phyloP scores from a whole-genome alignment of 208 protist species.

The Pavlovales sp. region DNA sequence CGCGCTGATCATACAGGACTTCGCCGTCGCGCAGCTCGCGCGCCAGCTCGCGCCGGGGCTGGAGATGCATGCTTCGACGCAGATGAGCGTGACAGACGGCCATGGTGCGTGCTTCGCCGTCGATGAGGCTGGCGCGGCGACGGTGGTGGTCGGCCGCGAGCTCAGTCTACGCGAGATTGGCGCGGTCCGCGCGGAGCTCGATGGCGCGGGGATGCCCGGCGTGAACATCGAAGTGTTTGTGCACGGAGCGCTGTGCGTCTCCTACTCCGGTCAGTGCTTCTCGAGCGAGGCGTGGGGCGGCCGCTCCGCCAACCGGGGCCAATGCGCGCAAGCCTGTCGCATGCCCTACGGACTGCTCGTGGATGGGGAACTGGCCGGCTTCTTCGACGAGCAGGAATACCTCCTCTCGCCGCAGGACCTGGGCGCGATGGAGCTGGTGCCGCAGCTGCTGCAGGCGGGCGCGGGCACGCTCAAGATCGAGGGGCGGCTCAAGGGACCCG shows the following conservation, averaged over 20 bases:
- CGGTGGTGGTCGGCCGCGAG: constrained; percentile 49
- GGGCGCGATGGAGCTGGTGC: constrained; percentile 30
- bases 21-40: neutral
- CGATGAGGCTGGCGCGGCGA: neutral
- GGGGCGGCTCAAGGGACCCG: constrained; percentile 45
- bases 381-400: constrained; percentile 9
- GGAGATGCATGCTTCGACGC: constrained; percentile 33
- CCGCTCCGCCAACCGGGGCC: constrained; percentile 46
- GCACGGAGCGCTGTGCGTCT: constrained; percentile 47
- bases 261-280: constrained; percentile 49
- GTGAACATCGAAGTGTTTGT: constrained; percentile 43
- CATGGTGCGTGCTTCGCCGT: constrained; percentile 30
- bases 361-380: constrained; percentile 3
- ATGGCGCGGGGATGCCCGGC: too few species aligned
- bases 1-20: constrained; percentile 45
- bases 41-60: neutral
- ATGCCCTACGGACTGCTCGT: constrained; percentile 49
- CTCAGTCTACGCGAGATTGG: constrained; percentile 37
- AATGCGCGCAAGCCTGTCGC: constrained; percentile 50
- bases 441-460: constrained; percentile 43
- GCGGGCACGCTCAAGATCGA: constrained; percentile 50
- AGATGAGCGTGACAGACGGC: constrained; percentile 34
- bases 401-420: constrained; percentile 47
- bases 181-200: neutral
- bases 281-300: constrained; percentile 50